A percentile compares a stretch with the other conserved stretches of the same genome.
These are phyloP conservation scores for Rhodotorula sp. DNA, from an alignment of 1,284 basidiomycete genomes.

Conservation along the genomic window DNA sequence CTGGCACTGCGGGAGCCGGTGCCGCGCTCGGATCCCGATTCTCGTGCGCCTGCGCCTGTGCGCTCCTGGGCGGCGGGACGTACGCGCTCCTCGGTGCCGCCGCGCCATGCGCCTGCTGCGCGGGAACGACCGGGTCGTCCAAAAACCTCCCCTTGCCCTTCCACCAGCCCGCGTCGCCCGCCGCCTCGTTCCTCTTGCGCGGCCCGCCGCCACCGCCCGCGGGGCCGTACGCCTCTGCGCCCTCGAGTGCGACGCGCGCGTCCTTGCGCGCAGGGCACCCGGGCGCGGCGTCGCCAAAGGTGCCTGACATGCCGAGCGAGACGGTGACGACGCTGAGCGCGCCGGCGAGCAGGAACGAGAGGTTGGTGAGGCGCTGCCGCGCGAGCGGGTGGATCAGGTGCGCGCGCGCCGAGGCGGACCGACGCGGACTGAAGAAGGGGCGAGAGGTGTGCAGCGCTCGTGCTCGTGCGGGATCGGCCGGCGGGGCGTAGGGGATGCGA, in stretches of 20 bases:
- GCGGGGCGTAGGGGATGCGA: slow-evolving; percentile 1
- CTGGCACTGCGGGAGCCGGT: too few relatives aligned
- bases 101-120: not conserved
- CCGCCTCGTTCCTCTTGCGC: not conserved
- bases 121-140: slow-evolving; percentile 8
- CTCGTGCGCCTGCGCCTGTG: not conserved
- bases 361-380: slow-evolving; percentile 30
- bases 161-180: not conserved
- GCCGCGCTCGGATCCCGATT: not conserved
- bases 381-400: slow-evolving; percentile 29
- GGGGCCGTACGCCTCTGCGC: not conserved
- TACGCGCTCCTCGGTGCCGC: not conserved
- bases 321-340: slow-evolving; percentile 27
- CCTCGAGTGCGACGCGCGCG: slow-evolving; percentile 7
- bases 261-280: slow-evolving; percentile 17
- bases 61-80: not conserved
- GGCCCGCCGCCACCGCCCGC: too few relatives aligned
- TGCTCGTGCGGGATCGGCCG: not conserved
- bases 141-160: slow-evolving; percentile 17
- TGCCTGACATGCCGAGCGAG: slow-evolving; percentile 28
- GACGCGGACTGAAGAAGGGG: not conserved
- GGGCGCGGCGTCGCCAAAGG: not conserved
- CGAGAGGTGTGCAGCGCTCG: not conserved
- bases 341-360: slow-evolving; percentile 28
- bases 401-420: not conserved